A percentile compares a stretch with the other conserved stretches of the same genome.
phyloP scores from a whole-genome alignment of 805 yeast genomes.

The Saccharomycopsis fibuligera region DNA sequence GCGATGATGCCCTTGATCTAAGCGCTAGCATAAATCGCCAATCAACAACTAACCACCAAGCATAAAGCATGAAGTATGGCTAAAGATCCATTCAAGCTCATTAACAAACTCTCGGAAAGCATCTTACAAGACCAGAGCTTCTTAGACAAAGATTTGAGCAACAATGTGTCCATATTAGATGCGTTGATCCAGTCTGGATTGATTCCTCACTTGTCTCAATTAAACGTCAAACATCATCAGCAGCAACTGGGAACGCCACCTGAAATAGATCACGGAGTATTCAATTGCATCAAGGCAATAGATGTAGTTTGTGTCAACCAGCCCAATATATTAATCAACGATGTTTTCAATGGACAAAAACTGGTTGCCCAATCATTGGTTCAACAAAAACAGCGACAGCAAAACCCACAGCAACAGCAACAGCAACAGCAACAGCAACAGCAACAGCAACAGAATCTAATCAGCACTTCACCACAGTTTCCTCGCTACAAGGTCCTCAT shows the following conservation, averaged over 20 bases:
- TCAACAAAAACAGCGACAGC: neutral
- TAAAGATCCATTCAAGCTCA: slow-evolving; percentile 5
- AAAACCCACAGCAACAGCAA: neutral
- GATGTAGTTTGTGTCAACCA: slow-evolving; percentile 9
- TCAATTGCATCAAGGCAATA: slow-evolving; percentile 13
- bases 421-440: neutral
- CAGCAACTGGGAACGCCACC: neutral
- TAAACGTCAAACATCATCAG: neutral
- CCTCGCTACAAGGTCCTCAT: slow-evolving; percentile 4
- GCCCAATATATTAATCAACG: slow-evolving; percentile 6
- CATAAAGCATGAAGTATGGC: too few species aligned
- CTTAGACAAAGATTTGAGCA: slow-evolving; percentile 10
- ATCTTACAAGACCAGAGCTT: slow-evolving; percentile 12
- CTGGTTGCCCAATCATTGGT: neutral
- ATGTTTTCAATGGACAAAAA: neutral
- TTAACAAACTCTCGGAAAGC: slow-evolving; percentile 11
- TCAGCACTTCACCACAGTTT: too few species aligned
- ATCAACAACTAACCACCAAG: too few species aligned
- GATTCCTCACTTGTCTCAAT: neutral
- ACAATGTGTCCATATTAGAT: slow-evolving; percentile 14
- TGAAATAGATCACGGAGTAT: neutral
- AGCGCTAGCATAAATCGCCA: neutral
- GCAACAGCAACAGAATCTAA: neutral
- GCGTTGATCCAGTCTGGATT: slow-evolving; percentile 16
- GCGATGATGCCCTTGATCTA: neutral